A percentile compares a stretch with the other conserved stretches of the same genome.
These are phyloP conservation scores for Tricholoma sp. DNA, from an alignment of 768 basidiomycete genomes.

Conservation along the genomic window DNA sequence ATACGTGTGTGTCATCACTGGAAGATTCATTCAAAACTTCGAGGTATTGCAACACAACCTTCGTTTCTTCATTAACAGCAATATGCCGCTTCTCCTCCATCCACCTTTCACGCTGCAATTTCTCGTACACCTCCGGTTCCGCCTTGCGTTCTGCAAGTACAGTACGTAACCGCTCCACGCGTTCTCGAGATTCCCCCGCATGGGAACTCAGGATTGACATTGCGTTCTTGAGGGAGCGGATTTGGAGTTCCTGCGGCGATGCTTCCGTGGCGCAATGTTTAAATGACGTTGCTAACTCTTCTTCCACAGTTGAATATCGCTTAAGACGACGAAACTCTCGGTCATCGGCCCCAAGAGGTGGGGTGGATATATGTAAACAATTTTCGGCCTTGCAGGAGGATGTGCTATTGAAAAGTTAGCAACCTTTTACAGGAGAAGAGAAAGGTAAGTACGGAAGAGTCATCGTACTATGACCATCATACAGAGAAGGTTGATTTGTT, in stretches of 20 bases:
- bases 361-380: neutral
- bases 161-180: slow-evolving; percentile 33
- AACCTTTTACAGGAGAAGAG: neutral
- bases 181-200: slow-evolving; percentile 40
- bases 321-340: slow-evolving; percentile 19
- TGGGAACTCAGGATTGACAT: slow-evolving; percentile 37
- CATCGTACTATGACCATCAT: neutral
- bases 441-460: neutral
- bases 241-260: slow-evolving; percentile 40
- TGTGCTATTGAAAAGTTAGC: neutral
- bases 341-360: neutral
- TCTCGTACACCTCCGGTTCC: slow-evolving; percentile 31
- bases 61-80: slow-evolving; percentile 31
- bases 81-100: slow-evolving; percentile 41
- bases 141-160: slow-evolving; percentile 32
- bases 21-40: slow-evolving; percentile 19
- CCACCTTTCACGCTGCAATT: slow-evolving; percentile 45
- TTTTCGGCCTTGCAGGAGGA: neutral
- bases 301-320: slow-evolving; percentile 44
- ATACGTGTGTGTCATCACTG: slow-evolving; percentile 8
- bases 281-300: slow-evolving; percentile 32
- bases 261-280: slow-evolving; percentile 27
- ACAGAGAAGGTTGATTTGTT: neutral
- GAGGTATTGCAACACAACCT: slow-evolving; percentile 31
- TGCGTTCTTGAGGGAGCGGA: slow-evolving; percentile 40